A percentile compares a stretch with the other conserved stretches of the same genome.
These are phyloP conservation scores for Wallemia hederae DNA, from an alignment of 1,284 basidiomycete species.

Conservation along the genomic window DNA sequence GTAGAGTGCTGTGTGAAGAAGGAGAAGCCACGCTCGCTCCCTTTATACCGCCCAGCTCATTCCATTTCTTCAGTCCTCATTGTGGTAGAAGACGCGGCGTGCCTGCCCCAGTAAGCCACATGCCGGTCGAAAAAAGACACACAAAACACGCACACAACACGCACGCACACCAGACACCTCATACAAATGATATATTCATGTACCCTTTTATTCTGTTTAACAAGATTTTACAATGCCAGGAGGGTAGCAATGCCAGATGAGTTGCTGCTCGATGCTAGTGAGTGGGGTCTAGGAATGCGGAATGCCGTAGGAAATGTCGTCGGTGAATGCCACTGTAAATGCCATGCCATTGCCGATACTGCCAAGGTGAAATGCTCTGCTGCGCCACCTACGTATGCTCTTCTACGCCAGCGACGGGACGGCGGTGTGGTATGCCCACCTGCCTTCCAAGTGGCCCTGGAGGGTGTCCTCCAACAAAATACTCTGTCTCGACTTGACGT, in stretches of 20 bases:
- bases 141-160: too few relatives aligned
- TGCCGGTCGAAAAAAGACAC: too few relatives aligned
- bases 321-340: too few relatives aligned
- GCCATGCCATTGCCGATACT: not conserved
- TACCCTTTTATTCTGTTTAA: too few relatives aligned
- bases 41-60: not conserved
- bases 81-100: not conserved
- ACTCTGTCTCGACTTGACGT: constrained; percentile 81
- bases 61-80: not conserved
- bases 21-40: not conserved
- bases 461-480: constrained; percentile 86
- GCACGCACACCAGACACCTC: too few relatives aligned
- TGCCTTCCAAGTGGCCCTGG: constrained; percentile 56
- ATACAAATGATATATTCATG: too few relatives aligned
- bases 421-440: constrained; percentile 16
- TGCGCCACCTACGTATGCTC: too few relatives aligned
- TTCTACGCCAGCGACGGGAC: not conserved
- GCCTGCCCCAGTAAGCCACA: not conserved
- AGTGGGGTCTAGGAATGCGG: not conserved
- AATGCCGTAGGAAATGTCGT: too few relatives aligned
- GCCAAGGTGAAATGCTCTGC: not conserved
- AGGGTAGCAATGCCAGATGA: too few relatives aligned
- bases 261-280: not conserved
- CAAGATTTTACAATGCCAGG: too few relatives aligned
- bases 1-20: not conserved